These are phyloP conservation scores for Trichoderma oligosporum DNA, from an alignment of 2,329 filamentous ascomycete genomes.

Conservation along the genomic window DNA sequence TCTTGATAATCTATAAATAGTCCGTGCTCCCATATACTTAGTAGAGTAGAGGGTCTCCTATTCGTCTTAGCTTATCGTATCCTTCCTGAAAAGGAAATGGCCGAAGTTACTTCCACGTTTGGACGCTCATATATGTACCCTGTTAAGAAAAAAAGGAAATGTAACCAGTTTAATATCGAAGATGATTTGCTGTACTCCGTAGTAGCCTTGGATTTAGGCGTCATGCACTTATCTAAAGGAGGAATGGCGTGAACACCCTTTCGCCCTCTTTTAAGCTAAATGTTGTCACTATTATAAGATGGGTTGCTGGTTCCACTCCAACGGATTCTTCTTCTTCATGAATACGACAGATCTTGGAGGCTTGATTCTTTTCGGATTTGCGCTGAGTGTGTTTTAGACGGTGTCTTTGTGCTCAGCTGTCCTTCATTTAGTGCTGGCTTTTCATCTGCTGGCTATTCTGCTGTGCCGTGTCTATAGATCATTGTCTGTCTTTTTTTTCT, in stretches of 20 bases:
- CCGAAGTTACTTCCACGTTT: background rate
- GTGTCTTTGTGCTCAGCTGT: background rate
- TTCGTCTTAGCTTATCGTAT: background rate
- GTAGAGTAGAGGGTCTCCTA: too few species aligned
- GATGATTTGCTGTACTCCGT: too few species aligned
- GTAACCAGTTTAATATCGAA: background rate
- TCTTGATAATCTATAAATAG: too few species aligned
- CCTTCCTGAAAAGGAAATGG: background rate
- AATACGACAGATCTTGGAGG: too few species aligned
- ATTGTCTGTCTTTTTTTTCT: background rate
- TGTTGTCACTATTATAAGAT: conserved; percentile 1
- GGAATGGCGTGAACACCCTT: conserved; percentile 3
- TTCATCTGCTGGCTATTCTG: background rate
- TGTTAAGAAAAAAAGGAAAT: background rate
- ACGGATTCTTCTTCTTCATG: too few species aligned
- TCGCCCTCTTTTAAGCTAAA: too few species aligned
- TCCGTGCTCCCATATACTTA: too few species aligned
- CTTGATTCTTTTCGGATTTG: background rate
- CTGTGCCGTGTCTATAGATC: background rate
- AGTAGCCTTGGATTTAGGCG: background rate
- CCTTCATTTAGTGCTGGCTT: background rate
- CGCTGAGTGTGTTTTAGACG: too few species aligned
- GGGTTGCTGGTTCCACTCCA: background rate
- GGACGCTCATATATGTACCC: background rate
- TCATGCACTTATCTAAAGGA: background rate